Conservation (phyloP, 83 land plant genomes). For the Picea abies region DNA sequence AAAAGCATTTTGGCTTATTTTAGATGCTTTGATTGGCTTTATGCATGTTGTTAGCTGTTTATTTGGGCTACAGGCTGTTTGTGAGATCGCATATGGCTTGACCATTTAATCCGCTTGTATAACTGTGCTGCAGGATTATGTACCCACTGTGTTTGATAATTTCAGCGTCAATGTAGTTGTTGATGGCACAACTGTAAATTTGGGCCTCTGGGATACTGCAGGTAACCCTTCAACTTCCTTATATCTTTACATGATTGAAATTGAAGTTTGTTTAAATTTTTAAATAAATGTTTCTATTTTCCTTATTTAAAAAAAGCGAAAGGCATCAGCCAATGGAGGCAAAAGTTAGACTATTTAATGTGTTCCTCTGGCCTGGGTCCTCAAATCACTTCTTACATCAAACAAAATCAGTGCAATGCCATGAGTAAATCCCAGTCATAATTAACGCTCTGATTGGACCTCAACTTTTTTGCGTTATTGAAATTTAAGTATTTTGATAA, state of each 20-base stretch:
- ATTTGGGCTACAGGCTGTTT: neutral
- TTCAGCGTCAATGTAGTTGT: conserved; percentile 74
- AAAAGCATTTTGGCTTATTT: neutral
- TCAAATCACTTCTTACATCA: too few relatives aligned
- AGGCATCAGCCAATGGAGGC: too few relatives aligned
- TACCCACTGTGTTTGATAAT: conserved; percentile 75
- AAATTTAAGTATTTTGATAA: too few relatives aligned
- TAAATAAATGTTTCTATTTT: neutral
- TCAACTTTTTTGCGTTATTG: too few relatives aligned
- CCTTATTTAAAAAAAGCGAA: neutral
- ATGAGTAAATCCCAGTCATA: too few relatives aligned
- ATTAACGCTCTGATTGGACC: too few relatives aligned
- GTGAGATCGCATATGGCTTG: too few relatives aligned
- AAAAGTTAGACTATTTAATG: too few relatives aligned
- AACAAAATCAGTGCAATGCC: too few relatives aligned
- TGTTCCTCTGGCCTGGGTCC: too few relatives aligned
- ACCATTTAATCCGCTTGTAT: neutral
- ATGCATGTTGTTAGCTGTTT: neutral
- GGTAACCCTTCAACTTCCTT: conserved; percentile 29
- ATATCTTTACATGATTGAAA: too few relatives aligned
- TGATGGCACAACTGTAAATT: conserved; percentile 63
- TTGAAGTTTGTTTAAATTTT: too few relatives aligned
- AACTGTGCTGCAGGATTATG: conserved; percentile 54
- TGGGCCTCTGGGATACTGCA: conserved; percentile 81
- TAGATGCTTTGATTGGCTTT: conserved; percentile 5